Evolutionary conservation across 768 basidiomycete genomes (phyloP).

Genomic region (Panaeolus cyanescens): DNA sequence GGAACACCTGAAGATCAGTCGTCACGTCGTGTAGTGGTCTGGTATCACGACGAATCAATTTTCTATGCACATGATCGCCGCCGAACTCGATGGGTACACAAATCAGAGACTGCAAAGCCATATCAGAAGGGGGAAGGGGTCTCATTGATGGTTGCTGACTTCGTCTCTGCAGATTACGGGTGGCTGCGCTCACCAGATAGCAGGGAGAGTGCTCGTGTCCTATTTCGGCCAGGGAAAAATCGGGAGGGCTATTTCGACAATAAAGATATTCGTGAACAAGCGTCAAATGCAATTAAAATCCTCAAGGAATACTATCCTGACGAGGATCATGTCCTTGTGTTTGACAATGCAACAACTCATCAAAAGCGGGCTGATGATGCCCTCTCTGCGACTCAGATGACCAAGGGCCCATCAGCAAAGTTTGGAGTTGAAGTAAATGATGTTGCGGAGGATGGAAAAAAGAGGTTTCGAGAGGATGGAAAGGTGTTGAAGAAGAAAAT

Average conservation of each 20-base stretch:
- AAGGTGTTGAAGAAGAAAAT: slow-evolving; percentile 4
- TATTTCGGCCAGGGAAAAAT: slow-evolving; percentile 28
- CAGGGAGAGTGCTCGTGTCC: slow-evolving; percentile 12
- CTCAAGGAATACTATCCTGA: slow-evolving; percentile 25
- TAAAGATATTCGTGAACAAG: slow-evolving; percentile 22
- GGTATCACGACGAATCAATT: slow-evolving; percentile 31
- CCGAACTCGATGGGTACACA: slow-evolving; percentile 22
- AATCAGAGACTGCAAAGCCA: slow-evolving; percentile 7
- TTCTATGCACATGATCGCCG: slow-evolving; percentile 31
- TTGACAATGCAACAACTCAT: slow-evolving; percentile 23
- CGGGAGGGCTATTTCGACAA: slow-evolving; percentile 28
- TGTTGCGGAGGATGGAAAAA: neutral
- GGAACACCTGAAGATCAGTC: neutral
- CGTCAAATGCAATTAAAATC: slow-evolving; percentile 26
- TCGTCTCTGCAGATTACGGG: slow-evolving; percentile 4
- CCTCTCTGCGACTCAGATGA: slow-evolving; percentile 9
- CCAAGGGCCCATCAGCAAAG: neutral
- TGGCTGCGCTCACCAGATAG: slow-evolving; percentile 9
- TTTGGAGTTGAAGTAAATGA: neutral
- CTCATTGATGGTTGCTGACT: slow-evolving; percentile 6
- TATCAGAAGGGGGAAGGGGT: slow-evolving; percentile 9
- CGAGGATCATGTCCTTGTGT: slow-evolving; percentile 22
- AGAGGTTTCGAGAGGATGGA: neutral
- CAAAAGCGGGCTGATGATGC: slow-evolving; percentile 19
- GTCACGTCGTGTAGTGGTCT: slow-evolving; percentile 14